Evolutionary conservation across 106 monocot genomes (phyloP), one percentile per base, ranked within the genome.

Genomic region (Allium cepa): DNA sequence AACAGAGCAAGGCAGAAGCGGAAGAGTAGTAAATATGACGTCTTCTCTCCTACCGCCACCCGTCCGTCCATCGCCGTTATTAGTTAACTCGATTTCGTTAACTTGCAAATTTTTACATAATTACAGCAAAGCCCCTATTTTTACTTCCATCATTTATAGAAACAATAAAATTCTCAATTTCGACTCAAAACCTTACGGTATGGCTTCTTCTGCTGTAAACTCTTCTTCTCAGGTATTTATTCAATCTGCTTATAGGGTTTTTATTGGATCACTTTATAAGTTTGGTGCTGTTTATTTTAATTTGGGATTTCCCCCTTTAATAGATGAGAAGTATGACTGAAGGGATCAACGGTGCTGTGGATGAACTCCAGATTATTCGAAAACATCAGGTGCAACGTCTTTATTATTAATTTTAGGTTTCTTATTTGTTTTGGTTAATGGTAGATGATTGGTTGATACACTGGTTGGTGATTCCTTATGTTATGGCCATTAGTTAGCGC

Each of bases 371-470:
- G 52, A 52, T 64, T 63, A 76, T 84, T 78, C 78, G 67, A 11
- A 59, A 73, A 63, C 83, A 88, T 28, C 83, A 88, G 87, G 87
- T 88, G 45, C 36, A 36, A 36, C 36, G 36, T 36, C 36, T 36
- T 36, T 36, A 2, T 36, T 36, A 36, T 36, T 36, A 36, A 36
- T 36, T 36, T 22, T 36, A 36, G 36, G 36, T 36, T 36, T 36
- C 5, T 0, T 11, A 55, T 55, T 55, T 55, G 13, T 55, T 55
- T 55, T 11, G 53, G 3, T 55, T 55, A 8, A 12, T 55, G 53
- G 15, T 55, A 7, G 7, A 15, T 55, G 11, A 55, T 7, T 55
- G 53, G 2, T 12, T 55, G 15, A 55, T 67, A 51, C 36, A 36
- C 36, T 26, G 17, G 18, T 13, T 17, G 11, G 46, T 17, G 4